phyloP scores from a whole-genome alignment of 495 filamentous ascomycete genomes.

The Penicillium lividum region DNA sequence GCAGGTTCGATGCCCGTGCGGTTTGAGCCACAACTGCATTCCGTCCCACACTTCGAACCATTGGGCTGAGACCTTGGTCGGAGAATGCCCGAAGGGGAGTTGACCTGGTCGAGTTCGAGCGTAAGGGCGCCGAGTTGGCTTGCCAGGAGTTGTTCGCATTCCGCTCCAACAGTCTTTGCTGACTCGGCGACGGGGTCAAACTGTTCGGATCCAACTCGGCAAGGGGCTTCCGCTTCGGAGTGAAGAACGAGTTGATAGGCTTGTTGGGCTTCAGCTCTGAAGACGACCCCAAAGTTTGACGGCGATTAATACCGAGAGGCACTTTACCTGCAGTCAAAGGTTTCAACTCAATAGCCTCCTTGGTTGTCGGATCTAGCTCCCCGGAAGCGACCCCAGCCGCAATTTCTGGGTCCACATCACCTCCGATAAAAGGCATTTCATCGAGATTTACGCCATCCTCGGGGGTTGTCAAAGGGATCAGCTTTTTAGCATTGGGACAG shows the following conservation, averaged over 20 bases:
- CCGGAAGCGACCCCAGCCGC: constrained; percentile 78
- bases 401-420: constrained; percentile 63
- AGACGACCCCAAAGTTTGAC: constrained; percentile 47
- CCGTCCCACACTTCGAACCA: constrained; percentile 46
- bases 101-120: constrained; percentile 36
- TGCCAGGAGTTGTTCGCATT: constrained; percentile 58
- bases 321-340: constrained; percentile 28
- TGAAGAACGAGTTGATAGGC: constrained; percentile 79
- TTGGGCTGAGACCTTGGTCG: constrained; percentile 39
- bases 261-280: constrained; percentile 61
- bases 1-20: constrained; percentile 46
- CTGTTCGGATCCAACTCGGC: constrained; percentile 86
- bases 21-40: constrained; percentile 44
- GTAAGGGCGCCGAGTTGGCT: constrained; percentile 40
- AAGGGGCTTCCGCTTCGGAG: constrained; percentile 71
- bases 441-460: constrained; percentile 59
- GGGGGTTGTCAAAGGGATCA: constrained; percentile 72
- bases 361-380: constrained; percentile 88
- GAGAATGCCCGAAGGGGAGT: constrained; percentile 39
- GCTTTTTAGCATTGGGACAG: constrained; percentile 66
- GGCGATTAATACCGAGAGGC: constrained; percentile 34
- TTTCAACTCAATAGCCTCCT: constrained; percentile 60
- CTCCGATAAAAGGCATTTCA: constrained; percentile 77
- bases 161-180: constrained; percentile 59
- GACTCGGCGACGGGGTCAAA: constrained; percentile 70